Conservation (phyloP, 495 filamentous ascomycete genomes). For the Lasiosphaeris hirsuta region DNA sequence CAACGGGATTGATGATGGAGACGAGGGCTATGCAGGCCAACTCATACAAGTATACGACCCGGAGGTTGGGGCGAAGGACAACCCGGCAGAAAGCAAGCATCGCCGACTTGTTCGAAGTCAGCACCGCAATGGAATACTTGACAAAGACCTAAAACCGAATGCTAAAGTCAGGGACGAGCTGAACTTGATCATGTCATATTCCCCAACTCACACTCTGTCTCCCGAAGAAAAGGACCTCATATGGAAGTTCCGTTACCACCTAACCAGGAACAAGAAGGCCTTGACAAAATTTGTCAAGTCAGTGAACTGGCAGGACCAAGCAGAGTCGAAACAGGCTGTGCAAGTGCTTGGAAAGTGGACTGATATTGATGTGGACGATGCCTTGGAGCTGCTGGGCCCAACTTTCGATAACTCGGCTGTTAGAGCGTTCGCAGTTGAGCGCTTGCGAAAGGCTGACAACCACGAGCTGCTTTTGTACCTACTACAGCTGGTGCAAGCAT, state of each 20-base stretch:
- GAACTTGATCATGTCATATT: slow-evolving; percentile 86
- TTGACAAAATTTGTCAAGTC: slow-evolving; percentile 98
- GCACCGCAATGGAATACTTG: slow-evolving; percentile 86
- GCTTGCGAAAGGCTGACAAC: slow-evolving; percentile 87
- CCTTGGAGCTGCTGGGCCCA: slow-evolving; percentile 88
- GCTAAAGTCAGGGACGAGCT: slow-evolving; percentile 94
- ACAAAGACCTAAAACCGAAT: slow-evolving; percentile 92
- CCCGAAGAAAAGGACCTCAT: slow-evolving; percentile 91
- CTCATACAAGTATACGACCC: slow-evolving; percentile 89
- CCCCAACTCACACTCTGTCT: slow-evolving; percentile 82
- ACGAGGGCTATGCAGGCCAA: slow-evolving; percentile 50
- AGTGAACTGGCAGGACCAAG: slow-evolving; percentile 85
- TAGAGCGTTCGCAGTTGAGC: slow-evolving; percentile 87
- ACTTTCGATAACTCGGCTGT: slow-evolving; percentile 86
- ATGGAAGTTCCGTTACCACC: slow-evolving; percentile 93
- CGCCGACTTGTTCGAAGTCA: slow-evolving; percentile 80
- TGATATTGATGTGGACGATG: slow-evolving; percentile 95
- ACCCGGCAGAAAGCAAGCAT: slow-evolving; percentile 95
- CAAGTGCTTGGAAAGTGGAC: slow-evolving; percentile 92
- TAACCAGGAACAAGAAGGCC: slow-evolving; percentile 88
- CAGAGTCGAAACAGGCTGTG: slow-evolving; percentile 82
- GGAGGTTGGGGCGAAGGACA: slow-evolving; percentile 81
- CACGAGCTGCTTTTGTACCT: slow-evolving; percentile 91
- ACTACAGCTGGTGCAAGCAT: slow-evolving; percentile 89
- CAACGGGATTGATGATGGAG: slow-evolving; percentile 55